phyloP scores from a whole-genome alignment of 2,329 filamentous ascomycete species.

The Cladosporium velox region DNA sequence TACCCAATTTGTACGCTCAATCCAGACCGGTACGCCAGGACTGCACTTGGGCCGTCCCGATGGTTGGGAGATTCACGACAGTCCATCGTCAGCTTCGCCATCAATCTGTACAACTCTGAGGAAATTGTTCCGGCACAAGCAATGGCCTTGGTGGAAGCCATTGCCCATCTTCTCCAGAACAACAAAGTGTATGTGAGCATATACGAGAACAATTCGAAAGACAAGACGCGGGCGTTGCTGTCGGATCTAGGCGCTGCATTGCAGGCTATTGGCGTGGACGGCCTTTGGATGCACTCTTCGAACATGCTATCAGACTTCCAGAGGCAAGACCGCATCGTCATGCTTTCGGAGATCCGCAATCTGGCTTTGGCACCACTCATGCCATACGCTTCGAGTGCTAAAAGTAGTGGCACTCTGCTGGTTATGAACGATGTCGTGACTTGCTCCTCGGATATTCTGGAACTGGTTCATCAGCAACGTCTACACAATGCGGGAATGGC shows the following conservation, averaged over 20 bases:
- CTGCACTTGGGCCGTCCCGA: background rate
- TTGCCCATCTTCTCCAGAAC: conserved; percentile 11
- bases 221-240: conserved; percentile 9
- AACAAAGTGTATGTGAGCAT: conserved; percentile 19
- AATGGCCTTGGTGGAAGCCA: conserved; percentile 13
- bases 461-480: conserved; percentile 19
- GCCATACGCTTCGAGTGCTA: background rate
- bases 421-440: conserved; percentile 21
- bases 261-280: conserved; percentile 16
- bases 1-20: conserved; percentile 3
- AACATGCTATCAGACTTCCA: conserved; percentile 13
- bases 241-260: conserved; percentile 16
- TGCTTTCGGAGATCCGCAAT: conserved; percentile 21
- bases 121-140: conserved; percentile 18
- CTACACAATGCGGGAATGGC: conserved; percentile 17
- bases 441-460: conserved; percentile 19
- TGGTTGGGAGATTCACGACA: background rate
- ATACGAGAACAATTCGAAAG: conserved; percentile 20
- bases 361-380: conserved; percentile 17
- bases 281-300: conserved; percentile 18
- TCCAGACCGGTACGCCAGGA: conserved; percentile 1
- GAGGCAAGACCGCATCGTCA: conserved; percentile 12
- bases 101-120: conserved; percentile 16
- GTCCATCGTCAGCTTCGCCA: conserved; percentile 16
- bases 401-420: conserved; percentile 5